phyloP scores from a whole-genome alignment of 352 stramenopile species.

The Globisporangium iwayamae region DNA sequence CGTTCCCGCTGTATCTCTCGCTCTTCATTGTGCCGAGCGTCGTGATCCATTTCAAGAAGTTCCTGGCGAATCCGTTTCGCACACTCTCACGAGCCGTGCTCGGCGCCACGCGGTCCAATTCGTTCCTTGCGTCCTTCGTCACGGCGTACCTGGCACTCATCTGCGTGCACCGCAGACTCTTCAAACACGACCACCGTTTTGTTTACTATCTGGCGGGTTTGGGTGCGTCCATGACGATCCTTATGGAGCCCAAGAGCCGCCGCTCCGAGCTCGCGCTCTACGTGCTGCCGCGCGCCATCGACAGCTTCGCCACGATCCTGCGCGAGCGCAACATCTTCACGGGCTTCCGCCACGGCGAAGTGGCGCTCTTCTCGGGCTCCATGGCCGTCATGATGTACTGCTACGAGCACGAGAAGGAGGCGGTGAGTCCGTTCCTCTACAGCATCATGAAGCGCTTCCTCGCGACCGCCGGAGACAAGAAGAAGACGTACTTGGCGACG shows the following conservation, averaged over 20 bases:
- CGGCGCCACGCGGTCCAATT: slow-evolving; percentile 70
- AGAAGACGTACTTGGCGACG: slow-evolving; percentile 45
- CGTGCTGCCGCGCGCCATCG: slow-evolving; percentile 66
- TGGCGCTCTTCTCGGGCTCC: slow-evolving; percentile 70
- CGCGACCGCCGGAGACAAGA: slow-evolving; percentile 69
- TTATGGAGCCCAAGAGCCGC: slow-evolving; percentile 75
- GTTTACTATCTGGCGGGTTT: slow-evolving; percentile 75
- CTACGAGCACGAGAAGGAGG: slow-evolving; percentile 76
- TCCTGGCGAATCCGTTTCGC: slow-evolving; percentile 49
- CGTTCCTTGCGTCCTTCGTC: slow-evolving; percentile 73
- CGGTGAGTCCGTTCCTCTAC: slow-evolving; percentile 61
- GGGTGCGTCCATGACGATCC: slow-evolving; percentile 59
- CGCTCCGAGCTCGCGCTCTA: slow-evolving; percentile 84
- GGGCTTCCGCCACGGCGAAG: slow-evolving; percentile 66
- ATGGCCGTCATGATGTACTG: slow-evolving; percentile 85
- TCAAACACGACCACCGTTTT: slow-evolving; percentile 64
- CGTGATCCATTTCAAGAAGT: slow-evolving; percentile 81
- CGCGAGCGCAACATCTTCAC: slow-evolving; percentile 62
- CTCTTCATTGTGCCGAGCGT: slow-evolving; percentile 82
- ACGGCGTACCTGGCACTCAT: slow-evolving; percentile 64
- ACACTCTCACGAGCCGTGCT: slow-evolving; percentile 56
- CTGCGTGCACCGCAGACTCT: slow-evolving; percentile 53
- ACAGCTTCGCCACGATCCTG: slow-evolving; percentile 77
- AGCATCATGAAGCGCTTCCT: slow-evolving; percentile 76
- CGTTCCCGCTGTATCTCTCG: slow-evolving; percentile 81